Conservation (phyloP, 345 rosid genomes). For the Ceriops decandra region DNA sequence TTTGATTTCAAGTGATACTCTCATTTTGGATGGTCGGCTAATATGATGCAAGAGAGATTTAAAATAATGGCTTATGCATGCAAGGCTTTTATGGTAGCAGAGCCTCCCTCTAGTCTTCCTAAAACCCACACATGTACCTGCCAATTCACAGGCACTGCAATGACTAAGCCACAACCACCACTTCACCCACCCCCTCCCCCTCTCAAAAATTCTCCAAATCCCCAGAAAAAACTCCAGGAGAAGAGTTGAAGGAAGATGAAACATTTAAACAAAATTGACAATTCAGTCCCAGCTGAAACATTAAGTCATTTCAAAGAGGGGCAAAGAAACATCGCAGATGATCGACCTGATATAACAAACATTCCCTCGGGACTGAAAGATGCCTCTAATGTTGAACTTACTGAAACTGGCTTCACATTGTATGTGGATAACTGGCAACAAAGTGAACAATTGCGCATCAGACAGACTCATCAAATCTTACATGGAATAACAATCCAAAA, state of each 20-base stretch:
- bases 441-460: conserved; percentile 11
- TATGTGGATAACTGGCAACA: conserved; percentile 62
- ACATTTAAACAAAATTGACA: too few relatives aligned
- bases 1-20: too few relatives aligned
- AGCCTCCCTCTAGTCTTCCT: too few relatives aligned
- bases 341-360: conserved; percentile 81
- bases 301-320: neutral
- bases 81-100: too few relatives aligned
- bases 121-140: too few relatives aligned
- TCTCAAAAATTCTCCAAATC: neutral
- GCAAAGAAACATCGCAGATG: neutral
- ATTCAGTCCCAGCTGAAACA: neutral
- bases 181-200: too few relatives aligned
- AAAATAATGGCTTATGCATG: too few relatives aligned
- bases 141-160: too few relatives aligned
- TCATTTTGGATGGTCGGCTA: too few relatives aligned
- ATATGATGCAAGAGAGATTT: too few relatives aligned
- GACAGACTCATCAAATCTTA: conserved; percentile 4
- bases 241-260: too few relatives aligned
- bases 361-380: conserved; percentile 95
- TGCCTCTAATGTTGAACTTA: conserved; percentile 83
- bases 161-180: too few relatives aligned
- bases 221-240: conserved; percentile 1
- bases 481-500: neutral
- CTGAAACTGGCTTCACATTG: conserved; percentile 79